A percentile compares a stretch with the other conserved stretches of the same genome.
Conservation (phyloP, 306 rosid species). For the Spatholobus suberectus region DNA sequence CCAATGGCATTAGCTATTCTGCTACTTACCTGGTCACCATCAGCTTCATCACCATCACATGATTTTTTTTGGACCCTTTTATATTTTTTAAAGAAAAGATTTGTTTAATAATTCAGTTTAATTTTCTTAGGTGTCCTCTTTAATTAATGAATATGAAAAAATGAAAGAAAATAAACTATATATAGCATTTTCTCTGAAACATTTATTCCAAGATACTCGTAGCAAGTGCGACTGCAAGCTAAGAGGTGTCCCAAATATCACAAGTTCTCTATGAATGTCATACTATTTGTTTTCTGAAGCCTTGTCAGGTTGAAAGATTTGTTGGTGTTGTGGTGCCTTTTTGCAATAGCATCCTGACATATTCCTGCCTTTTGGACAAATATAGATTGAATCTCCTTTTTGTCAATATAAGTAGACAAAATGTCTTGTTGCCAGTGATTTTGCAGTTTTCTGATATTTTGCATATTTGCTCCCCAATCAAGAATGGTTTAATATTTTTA, state of each 20-base stretch:
- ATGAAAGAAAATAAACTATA: background rate
- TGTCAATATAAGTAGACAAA: conserved; percentile 1
- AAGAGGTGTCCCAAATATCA: background rate
- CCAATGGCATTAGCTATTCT: background rate
- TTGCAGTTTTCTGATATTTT: background rate
- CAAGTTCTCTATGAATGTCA: background rate
- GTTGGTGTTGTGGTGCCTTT: background rate
- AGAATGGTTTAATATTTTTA: background rate
- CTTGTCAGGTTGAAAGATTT: background rate
- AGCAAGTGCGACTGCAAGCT: background rate
- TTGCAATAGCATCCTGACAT: background rate
- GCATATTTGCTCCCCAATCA: background rate
- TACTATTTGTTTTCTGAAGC: background rate
- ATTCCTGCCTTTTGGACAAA: background rate
- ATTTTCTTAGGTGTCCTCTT: background rate
- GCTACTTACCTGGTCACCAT: background rate
- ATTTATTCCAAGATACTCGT: background rate
- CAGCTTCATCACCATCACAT: background rate
- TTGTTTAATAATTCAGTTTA: background rate
- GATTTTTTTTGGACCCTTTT: background rate
- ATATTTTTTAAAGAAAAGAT: background rate
- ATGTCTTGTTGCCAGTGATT: background rate
- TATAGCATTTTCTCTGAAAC: background rate
- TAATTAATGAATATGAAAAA: background rate
- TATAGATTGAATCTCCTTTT: background rate